phyloP scores from a whole-genome alignment of 176 grass and related monocot species.

The Eragrostis curvula region DNA sequence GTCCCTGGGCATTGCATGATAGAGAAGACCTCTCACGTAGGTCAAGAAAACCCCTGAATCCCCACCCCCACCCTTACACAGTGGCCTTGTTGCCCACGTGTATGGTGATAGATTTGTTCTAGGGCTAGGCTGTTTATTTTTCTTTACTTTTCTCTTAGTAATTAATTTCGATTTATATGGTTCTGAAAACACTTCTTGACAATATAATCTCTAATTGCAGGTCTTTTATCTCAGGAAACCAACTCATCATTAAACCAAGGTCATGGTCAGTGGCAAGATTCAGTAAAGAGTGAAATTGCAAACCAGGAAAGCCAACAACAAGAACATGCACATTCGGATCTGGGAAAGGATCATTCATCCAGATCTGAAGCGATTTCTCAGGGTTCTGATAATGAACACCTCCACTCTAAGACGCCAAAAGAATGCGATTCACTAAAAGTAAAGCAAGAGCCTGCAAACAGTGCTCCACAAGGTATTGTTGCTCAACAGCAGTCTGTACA shows the following conservation, averaged over 20 bases:
- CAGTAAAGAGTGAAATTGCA: constrained; percentile 47
- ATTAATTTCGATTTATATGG: constrained; percentile 2
- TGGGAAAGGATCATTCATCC: constrained; percentile 44
- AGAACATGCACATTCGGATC: constrained; percentile 47
- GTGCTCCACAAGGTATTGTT: constrained; percentile 54
- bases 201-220: constrained; percentile 44
- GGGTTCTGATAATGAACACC: constrained; percentile 33
- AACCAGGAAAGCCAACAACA: constrained; percentile 64
- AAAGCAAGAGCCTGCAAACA: constrained; percentile 58
- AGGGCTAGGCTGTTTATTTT: not conserved
- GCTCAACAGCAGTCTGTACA: constrained; percentile 54
- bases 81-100: no score
- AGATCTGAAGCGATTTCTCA: constrained; percentile 44
- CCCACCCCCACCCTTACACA: no score
- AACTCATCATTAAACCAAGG: constrained; percentile 55
- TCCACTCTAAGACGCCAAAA: constrained; percentile 37
- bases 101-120: no score
- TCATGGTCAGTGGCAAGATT: constrained; percentile 56
- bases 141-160: constrained; percentile 20
- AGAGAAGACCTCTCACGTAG: no score
- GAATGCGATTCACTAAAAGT: constrained; percentile 40
- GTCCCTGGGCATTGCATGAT: no score
- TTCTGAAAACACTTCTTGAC: constrained; percentile 19
- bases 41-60: no score
- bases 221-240: constrained; percentile 56